phyloP scores from a whole-genome alignment of 257 asterid species.

The Plantago major region DNA sequence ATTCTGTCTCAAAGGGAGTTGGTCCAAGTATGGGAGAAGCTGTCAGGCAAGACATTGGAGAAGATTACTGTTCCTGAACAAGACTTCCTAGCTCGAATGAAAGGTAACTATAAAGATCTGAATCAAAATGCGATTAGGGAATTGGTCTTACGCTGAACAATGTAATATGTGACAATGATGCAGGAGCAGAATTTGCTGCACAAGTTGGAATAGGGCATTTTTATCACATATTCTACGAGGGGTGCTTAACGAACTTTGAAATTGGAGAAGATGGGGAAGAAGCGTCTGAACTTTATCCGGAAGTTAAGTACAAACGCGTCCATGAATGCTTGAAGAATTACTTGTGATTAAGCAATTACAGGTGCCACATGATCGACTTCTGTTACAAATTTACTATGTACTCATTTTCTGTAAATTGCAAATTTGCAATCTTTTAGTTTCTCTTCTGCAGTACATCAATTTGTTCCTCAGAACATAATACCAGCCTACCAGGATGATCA shows the following conservation, averaged over 20 bases:
- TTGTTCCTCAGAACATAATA: too few species aligned
- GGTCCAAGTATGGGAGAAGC: slow-evolving; percentile 62
- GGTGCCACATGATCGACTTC: neutral
- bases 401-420: neutral
- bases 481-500: too few species aligned
- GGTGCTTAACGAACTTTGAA: slow-evolving; percentile 72
- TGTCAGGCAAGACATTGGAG: slow-evolving; percentile 46
- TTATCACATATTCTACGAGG: slow-evolving; percentile 73
- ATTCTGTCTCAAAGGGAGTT: slow-evolving; percentile 51
- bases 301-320: slow-evolving; percentile 56
- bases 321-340: slow-evolving; percentile 52
- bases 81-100: slow-evolving; percentile 49
- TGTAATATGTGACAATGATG: slow-evolving; percentile 4
- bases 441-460: neutral
- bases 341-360: slow-evolving; percentile 7
- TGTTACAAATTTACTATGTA: neutral
- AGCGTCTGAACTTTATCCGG: slow-evolving; percentile 73
- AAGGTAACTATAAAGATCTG: slow-evolving; percentile 32
- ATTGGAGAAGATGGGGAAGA: slow-evolving; percentile 62
- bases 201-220: slow-evolving; percentile 80
- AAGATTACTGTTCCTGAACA: slow-evolving; percentile 39
- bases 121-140: neutral
- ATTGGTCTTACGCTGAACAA: too few species aligned
- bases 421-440: neutral
- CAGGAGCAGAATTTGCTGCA: slow-evolving; percentile 41